A percentile compares a stretch with the other conserved stretches of the same genome.
These are phyloP conservation scores for Psidium friedrichsthalianum DNA, from an alignment of 345 rosid genomes.

Conservation along the genomic window DNA sequence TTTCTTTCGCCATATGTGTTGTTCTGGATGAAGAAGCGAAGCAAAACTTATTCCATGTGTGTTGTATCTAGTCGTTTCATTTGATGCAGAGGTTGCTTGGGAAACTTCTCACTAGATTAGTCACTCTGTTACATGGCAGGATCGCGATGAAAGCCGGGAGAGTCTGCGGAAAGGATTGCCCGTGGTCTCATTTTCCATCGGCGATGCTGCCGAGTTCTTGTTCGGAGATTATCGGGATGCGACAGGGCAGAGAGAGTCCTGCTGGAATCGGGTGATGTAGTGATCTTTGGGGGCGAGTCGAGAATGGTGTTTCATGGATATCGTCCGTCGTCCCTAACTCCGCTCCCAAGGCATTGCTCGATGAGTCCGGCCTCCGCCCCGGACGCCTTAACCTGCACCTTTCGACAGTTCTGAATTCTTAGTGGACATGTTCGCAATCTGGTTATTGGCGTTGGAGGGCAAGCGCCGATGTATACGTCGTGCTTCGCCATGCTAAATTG, in stretches of 20 bases:
- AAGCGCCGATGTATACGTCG: not conserved
- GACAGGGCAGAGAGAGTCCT: conserved; percentile 17
- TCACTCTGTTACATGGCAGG: conserved; percentile 14
- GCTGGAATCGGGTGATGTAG: conserved; percentile 45
- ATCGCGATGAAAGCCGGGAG: conserved; percentile 42
- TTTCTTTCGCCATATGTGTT: not conserved
- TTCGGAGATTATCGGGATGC: conserved; percentile 29
- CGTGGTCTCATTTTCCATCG: conserved; percentile 44
- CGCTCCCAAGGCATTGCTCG: conserved; percentile 26
- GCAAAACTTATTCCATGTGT: not conserved
- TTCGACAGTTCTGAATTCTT: conserved; percentile 26
- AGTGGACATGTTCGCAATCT: not conserved
- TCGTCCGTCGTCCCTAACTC: conserved; percentile 22
- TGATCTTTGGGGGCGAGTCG: conserved; percentile 55
- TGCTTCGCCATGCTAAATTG: not conserved
- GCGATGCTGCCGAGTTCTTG: conserved; percentile 48
- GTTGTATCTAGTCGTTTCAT: not conserved
- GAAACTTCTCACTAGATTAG: not conserved
- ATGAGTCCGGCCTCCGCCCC: conserved; percentile 17
- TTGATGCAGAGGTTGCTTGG: not conserved
- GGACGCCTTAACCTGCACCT: conserved; percentile 68
- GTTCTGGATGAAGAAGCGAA: not conserved
- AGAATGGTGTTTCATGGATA: conserved; percentile 47
- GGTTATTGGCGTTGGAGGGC: not conserved
- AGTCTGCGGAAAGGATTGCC: conserved; percentile 35